phyloP scores from a whole-genome alignment of 495 filamentous ascomycete species.

The Xylaria intraflava region DNA sequence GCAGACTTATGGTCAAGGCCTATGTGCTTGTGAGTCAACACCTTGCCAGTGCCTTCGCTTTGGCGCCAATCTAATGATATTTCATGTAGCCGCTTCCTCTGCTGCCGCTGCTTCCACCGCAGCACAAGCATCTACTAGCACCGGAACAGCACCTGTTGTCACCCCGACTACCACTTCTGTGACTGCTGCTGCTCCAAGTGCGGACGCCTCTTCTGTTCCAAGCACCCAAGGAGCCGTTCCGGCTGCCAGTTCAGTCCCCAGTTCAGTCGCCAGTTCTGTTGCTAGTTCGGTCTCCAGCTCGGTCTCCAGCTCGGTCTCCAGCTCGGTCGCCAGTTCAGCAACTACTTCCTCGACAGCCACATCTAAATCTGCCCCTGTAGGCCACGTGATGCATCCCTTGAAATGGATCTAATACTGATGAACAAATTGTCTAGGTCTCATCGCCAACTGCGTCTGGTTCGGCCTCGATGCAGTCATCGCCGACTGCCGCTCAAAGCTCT shows the following conservation, averaged over 20 bases:
- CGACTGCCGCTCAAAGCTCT: not conserved
- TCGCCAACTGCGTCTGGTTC: constrained; percentile 6
- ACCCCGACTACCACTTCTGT: not conserved
- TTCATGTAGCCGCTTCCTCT: constrained; percentile 14
- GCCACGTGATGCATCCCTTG: not conserved
- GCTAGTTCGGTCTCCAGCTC: not conserved
- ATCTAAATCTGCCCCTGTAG: not conserved
- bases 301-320: not conserved
- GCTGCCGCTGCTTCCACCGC: constrained; percentile 11
- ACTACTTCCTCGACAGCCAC: not conserved
- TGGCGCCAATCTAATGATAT: not conserved
- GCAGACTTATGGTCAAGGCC: constrained; percentile 12
- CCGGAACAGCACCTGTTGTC: not conserved
- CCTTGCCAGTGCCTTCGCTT: not conserved
- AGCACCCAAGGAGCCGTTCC: not conserved
- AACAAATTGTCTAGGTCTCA: not conserved
- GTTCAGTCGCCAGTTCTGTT: not conserved
- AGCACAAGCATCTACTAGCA: not conserved
- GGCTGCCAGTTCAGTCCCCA: too few species aligned
- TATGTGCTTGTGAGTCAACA: constrained; percentile 34
- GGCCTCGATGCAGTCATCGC: constrained; percentile 10
- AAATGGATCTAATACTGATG: not conserved
- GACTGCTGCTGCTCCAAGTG: not conserved
- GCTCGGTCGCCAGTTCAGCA: not conserved
- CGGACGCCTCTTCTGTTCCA: not conserved